Evolutionary conservation across 768 basidiomycete genomes (phyloP).

Genomic region (Daedalea quercina): DNA sequence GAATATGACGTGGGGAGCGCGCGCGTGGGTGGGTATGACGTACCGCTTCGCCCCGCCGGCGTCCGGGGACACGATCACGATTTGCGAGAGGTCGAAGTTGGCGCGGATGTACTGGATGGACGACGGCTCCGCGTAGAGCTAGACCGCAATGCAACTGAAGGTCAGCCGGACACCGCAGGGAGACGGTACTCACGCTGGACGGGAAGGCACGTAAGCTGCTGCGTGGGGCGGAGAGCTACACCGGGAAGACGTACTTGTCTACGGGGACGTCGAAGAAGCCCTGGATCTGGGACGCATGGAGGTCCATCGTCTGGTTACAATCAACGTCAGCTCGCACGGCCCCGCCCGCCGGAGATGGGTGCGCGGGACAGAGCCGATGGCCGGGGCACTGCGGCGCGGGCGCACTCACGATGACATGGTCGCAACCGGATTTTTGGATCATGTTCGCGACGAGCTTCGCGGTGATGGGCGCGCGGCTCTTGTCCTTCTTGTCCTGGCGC

Average conservation of each 20-base stretch:
- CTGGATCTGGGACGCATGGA: conserved; percentile 98
- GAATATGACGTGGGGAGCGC: not conserved
- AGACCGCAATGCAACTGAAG: conserved; percentile 10
- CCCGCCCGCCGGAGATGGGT: not conserved
- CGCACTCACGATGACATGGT: conserved; percentile 88
- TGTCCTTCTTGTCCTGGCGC: conserved; percentile 98
- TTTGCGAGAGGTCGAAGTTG: conserved; percentile 76
- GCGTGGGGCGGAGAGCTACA: conserved; percentile 1
- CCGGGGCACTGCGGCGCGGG: not conserved
- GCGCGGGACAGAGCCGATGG: not conserved
- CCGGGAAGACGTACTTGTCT: conserved; percentile 76
- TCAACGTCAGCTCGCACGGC: not conserved
- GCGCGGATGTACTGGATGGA: conserved; percentile 92
- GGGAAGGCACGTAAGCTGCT: not conserved
- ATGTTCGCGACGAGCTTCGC: conserved; percentile 99
- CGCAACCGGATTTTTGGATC: conserved; percentile 86
- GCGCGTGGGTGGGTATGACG: conserved; percentile 11
- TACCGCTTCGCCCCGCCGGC: conserved; percentile 98
- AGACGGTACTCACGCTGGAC: conserved; percentile 40
- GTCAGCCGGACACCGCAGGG: conserved; percentile 6
- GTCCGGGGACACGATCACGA: conserved; percentile 96
- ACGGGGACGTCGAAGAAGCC: conserved; percentile 99
- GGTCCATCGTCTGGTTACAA: conserved; percentile 81
- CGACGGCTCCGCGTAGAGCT: conserved; percentile 96
- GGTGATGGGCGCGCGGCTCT: conserved; percentile 95